phyloP scores from a whole-genome alignment of 2,329 filamentous ascomycete genomes.

The Mycogone perniciosa region DNA sequence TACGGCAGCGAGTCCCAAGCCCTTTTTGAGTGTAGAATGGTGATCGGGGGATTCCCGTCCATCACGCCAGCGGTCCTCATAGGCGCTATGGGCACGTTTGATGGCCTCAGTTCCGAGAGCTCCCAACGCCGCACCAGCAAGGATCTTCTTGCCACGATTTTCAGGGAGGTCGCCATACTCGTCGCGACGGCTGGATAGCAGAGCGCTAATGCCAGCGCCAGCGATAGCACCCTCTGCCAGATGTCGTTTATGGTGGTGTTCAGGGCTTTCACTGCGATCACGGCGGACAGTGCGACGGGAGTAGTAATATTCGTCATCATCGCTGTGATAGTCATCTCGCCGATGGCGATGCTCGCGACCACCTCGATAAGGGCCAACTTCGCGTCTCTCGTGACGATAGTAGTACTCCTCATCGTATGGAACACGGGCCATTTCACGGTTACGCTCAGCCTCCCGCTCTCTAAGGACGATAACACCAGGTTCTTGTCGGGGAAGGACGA shows the following conservation, averaged over 20 bases:
- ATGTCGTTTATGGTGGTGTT: conserved; percentile 49
- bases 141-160: conserved; percentile 50
- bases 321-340: conserved; percentile 38
- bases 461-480: conserved; percentile 39
- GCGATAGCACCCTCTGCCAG: conserved; percentile 60
- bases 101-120: conserved; percentile 57
- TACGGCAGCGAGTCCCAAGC: conserved; percentile 56
- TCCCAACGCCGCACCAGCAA: conserved; percentile 56
- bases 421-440: conserved; percentile 29
- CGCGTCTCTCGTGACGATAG: conserved; percentile 41
- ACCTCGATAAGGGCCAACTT: conserved; percentile 35
- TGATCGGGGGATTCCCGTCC: conserved; percentile 34
- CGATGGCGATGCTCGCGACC: conserved; percentile 33
- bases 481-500: conserved; percentile 42
- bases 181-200: conserved; percentile 49
- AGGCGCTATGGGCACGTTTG: conserved; percentile 54
- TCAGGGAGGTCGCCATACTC: conserved; percentile 44
- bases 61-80: conserved; percentile 46
- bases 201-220: conserved; percentile 55
- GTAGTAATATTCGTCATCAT: conserved; percentile 43
- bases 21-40: conserved; percentile 50
- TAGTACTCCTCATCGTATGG: conserved; percentile 44
- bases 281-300: conserved; percentile 41
- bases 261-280: conserved; percentile 43
- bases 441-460: conserved; percentile 36